Evolutionary conservation across 768 basidiomycete species (phyloP).

Genomic region (Mycena haematopus): DNA sequence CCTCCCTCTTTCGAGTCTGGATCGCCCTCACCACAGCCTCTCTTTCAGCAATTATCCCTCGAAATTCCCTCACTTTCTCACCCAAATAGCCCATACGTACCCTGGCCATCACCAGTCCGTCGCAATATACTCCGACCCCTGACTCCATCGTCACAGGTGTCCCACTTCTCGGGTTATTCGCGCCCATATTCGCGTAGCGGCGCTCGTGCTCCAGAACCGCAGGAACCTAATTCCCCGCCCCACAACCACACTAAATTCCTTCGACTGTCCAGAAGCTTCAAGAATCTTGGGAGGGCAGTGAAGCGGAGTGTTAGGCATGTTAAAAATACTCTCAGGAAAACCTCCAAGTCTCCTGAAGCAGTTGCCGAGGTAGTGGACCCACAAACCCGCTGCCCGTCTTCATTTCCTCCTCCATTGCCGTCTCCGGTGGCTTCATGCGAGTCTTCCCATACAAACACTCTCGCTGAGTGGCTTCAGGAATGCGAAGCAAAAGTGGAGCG

Average conservation of each 20-base stretch:
- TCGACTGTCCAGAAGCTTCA: conserved; percentile 42
- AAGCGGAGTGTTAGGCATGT: conserved; percentile 36
- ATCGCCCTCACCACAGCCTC: conserved; percentile 15
- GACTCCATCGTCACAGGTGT: conserved; percentile 44
- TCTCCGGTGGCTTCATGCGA: conserved; percentile 26
- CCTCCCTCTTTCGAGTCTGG: conserved; percentile 21
- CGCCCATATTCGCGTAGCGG: conserved; percentile 44
- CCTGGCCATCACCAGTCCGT: conserved; percentile 52
- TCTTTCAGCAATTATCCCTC: conserved; percentile 34
- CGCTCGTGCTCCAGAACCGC: conserved; percentile 50
- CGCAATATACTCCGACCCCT: conserved; percentile 48
- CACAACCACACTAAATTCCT: conserved; percentile 25
- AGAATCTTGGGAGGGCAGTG: conserved; percentile 35
- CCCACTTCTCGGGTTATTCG: conserved; percentile 34
- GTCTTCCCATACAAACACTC: conserved; percentile 47
- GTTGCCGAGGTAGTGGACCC: conserved; percentile 32
- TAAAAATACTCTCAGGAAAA: conserved; percentile 32
- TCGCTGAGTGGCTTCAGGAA: conserved; percentile 44
- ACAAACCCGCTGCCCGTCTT: conserved; percentile 32
- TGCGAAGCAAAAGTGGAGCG: conserved; percentile 35
- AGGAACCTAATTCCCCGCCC: conserved; percentile 20
- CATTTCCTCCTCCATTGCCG: conserved; percentile 28
- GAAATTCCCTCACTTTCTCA: conserved; percentile 49
- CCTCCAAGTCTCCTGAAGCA: conserved; percentile 34
- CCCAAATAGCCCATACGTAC: conserved; percentile 63